phyloP scores from a whole-genome alignment of 1,284 basidiomycete genomes.

The Laetiporus sulphureus region DNA sequence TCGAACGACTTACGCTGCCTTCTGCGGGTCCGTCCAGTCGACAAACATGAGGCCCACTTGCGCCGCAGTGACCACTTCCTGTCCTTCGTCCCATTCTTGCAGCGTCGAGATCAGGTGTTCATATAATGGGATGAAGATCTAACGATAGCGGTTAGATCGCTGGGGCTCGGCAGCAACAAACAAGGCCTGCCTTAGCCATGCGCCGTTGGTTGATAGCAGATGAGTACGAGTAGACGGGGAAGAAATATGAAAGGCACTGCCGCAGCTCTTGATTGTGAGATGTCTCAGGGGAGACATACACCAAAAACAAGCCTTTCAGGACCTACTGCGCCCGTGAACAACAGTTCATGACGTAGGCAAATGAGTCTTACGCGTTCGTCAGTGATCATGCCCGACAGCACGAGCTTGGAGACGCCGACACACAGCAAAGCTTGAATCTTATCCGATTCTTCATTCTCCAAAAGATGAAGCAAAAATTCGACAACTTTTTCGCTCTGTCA shows the following conservation, averaged over 20 bases:
- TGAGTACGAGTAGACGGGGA: conserved; percentile 91
- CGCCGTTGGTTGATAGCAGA: conserved; percentile 73
- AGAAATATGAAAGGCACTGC: conserved; percentile 94
- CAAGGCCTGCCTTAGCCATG: conserved; percentile 60
- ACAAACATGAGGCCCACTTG: conserved; percentile 83
- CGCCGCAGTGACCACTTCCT: conserved; percentile 74
- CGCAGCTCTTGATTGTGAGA: conserved; percentile 80
- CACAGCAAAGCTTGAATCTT: conserved; percentile 76
- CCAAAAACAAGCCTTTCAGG: conserved; percentile 70
- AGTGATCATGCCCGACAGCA: conserved; percentile 78
- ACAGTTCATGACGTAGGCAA: neutral
- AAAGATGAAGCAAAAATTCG: conserved; percentile 68
- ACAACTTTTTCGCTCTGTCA: conserved; percentile 61
- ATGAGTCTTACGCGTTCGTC: conserved; percentile 56
- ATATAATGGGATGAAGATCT: conserved; percentile 80
- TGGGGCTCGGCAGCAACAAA: neutral
- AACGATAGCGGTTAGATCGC: neutral
- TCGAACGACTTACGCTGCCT: conserved; percentile 52
- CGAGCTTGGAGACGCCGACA: conserved; percentile 85
- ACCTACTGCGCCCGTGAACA: conserved; percentile 41
- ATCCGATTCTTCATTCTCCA: conserved; percentile 73
- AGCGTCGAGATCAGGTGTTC: conserved; percentile 64
- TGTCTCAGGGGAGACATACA: conserved; percentile 88
- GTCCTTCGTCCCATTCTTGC: conserved; percentile 67
- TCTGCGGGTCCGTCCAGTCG: conserved; percentile 92